phyloP scores from a whole-genome alignment of 2,329 filamentous ascomycete species.

The Venturia carpophila region DNA sequence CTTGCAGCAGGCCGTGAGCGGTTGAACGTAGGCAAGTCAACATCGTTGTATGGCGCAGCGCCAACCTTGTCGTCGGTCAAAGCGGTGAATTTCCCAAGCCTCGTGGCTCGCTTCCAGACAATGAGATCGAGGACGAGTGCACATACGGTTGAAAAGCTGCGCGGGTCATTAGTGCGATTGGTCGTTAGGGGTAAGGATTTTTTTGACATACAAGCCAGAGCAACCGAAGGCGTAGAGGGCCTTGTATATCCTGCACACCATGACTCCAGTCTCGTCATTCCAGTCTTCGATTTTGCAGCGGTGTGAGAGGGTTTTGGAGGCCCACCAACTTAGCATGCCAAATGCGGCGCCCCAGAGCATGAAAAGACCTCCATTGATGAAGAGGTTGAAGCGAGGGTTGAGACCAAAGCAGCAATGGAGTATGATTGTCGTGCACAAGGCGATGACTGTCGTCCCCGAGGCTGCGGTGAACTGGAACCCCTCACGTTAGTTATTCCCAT shows the following conservation, averaged over 20 bases:
- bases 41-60: slow-evolving; percentile 21
- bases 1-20: slow-evolving; percentile 27
- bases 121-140: slow-evolving; percentile 44
- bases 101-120: slow-evolving; percentile 38
- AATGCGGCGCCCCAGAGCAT: slow-evolving; percentile 47
- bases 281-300: slow-evolving; percentile 45
- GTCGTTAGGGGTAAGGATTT: background rate
- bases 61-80: slow-evolving; percentile 35
- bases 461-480: slow-evolving; percentile 42
- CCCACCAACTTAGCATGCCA: slow-evolving; percentile 46
- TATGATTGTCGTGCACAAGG: slow-evolving; percentile 40
- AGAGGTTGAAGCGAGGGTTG: slow-evolving; percentile 44
- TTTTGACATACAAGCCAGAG: slow-evolving; percentile 35
- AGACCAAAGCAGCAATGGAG: slow-evolving; percentile 46
- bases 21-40: slow-evolving; percentile 21
- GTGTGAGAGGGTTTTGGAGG: slow-evolving; percentile 44
- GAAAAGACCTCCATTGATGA: slow-evolving; percentile 41
- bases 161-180: background rate
- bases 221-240: slow-evolving; percentile 50
- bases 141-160: slow-evolving; percentile 39
- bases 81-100: slow-evolving; percentile 42
- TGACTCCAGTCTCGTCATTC: slow-evolving; percentile 47
- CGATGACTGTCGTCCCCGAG: slow-evolving; percentile 44
- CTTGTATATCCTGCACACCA: slow-evolving; percentile 52
- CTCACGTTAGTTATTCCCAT: background rate